Base-by-base conservation (phyloP, 345 rosid species). In the Hibiscus syriacus region DNA sequence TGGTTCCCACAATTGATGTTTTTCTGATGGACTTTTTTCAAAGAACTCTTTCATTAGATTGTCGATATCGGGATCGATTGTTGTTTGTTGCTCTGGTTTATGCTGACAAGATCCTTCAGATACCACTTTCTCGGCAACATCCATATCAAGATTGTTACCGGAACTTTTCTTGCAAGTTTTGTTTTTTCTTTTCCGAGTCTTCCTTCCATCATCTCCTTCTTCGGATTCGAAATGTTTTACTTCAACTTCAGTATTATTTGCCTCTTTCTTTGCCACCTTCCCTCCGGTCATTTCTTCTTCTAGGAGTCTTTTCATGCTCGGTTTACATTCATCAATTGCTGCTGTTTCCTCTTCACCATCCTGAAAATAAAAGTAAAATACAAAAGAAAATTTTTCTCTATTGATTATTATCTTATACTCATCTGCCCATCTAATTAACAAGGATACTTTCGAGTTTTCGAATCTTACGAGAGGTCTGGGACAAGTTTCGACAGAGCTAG, bases 231-330 rank as follows among this genome's bases (percentile, higher is more conserved):
- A 74, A 65, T 57, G 63, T 39, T 82, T 76, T 53, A 73, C 70
- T 76, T 79, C 82, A 30, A 73, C 81, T 81, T 79, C 81, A 60
- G 67, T 72, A 74, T 69, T 77, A 22, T 50, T 76, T 54, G 32
- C 73, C 72, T 85, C 83, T 62, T 73, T 77, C 78, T 74, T 80
- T 23, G 58, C 12, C 30, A 45, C 78, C 64, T 78, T 74, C 76
- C 84, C 90, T 30, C 57, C 67, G 39, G 81, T 75, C 86, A 92
- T 86, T 77, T 92, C 99, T 75, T 92, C 90, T 71, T 93, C 99
- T 20, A 95, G 89, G 72, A 95, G 99, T 72, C 77, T 85, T 83
- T 92, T 92, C 77, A 95, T 88, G 75, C 96, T 90, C 61, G 92
- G 89, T 77, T 80, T 86, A 39, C 76, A 69, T 60, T 74, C 56